Evolutionary conservation across 306 rosid species (phyloP).

Genomic region (Dalbergia cultrata): DNA sequence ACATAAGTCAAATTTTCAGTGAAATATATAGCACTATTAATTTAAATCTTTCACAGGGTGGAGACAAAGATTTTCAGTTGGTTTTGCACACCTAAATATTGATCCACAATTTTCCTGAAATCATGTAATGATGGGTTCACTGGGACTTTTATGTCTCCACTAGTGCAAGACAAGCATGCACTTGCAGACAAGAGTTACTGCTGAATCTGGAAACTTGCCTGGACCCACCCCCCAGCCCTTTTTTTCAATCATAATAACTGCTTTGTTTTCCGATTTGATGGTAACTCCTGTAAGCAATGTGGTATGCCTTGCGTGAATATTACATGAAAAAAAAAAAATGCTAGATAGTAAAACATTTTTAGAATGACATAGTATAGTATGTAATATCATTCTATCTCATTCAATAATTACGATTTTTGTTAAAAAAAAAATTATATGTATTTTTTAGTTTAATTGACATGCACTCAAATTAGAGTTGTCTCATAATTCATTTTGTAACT

Average conservation of each 20-base stretch:
- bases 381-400: too few species aligned
- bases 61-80: background rate
- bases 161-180: conserved; percentile 35
- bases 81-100: background rate
- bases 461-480: too few species aligned
- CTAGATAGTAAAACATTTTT: too few species aligned
- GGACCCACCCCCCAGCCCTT: background rate
- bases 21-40: background rate
- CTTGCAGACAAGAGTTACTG: background rate
- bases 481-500: too few species aligned
- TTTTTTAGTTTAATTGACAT: too few species aligned
- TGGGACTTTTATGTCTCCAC: conserved; percentile 11
- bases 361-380: too few species aligned
- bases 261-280: background rate
- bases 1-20: conserved; percentile 3
- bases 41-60: background rate
- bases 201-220: conserved; percentile 19
- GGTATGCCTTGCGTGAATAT: background rate
- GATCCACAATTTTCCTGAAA: background rate
- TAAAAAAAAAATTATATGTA: too few species aligned
- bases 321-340: background rate
- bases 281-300: background rate
- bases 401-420: too few species aligned
- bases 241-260: background rate
- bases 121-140: conserved; percentile 2